phyloP scores from a whole-genome alignment of 768 basidiomycete species.

The Macrolepiota dolichaula region DNA sequence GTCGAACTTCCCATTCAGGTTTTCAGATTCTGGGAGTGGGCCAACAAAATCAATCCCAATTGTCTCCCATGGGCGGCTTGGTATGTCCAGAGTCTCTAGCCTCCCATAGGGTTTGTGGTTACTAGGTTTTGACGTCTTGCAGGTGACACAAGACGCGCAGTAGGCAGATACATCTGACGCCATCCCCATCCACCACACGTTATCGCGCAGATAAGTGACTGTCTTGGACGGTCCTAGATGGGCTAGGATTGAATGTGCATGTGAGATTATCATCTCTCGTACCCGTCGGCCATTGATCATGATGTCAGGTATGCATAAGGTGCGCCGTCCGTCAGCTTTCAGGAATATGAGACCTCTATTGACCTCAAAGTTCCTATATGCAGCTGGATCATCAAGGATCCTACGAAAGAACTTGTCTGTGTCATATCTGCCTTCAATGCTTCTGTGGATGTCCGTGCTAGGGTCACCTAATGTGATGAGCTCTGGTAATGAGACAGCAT shows the following conservation, averaged over 20 bases:
- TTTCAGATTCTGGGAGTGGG: slow-evolving; percentile 14
- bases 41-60: slow-evolving; percentile 14
- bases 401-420: neutral
- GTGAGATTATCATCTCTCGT: slow-evolving; percentile 16
- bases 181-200: slow-evolving; percentile 14
- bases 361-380: neutral
- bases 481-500: neutral
- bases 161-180: neutral
- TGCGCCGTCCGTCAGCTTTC: neutral
- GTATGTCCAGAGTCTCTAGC: slow-evolving; percentile 18
- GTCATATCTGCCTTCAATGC: neutral
- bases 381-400: neutral
- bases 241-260: slow-evolving; percentile 32
- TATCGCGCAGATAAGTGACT: slow-evolving; percentile 15
- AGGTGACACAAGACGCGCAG: slow-evolving; percentile 15
- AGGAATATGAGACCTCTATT: neutral
- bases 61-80: slow-evolving; percentile 14
- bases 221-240: slow-evolving; percentile 32
- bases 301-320: neutral
- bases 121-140: slow-evolving; percentile 12
- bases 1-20: slow-evolving; percentile 20
- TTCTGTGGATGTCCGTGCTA: neutral
- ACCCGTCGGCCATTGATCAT: neutral
- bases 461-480: neutral
- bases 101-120: slow-evolving; percentile 18